Evolutionary conservation across 2,329 filamentous ascomycete genomes (phyloP).

Genomic region (Alternaria sp.): DNA sequence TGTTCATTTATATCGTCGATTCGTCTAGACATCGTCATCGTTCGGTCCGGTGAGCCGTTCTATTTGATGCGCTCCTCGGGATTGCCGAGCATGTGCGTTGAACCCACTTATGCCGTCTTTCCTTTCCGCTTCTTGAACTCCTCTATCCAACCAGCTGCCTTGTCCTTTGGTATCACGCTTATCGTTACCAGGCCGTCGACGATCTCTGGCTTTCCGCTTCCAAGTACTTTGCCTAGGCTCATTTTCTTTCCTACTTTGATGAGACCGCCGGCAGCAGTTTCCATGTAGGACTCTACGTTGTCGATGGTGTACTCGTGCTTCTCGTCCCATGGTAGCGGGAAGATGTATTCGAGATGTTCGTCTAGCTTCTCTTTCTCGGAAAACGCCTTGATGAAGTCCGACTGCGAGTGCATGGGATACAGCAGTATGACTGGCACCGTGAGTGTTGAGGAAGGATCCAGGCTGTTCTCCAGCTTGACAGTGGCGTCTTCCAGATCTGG

Average conservation of each 20-base stretch:
- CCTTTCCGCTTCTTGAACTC: slow-evolving; percentile 78
- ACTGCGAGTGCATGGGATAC: slow-evolving; percentile 82
- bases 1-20: neutral
- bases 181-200: slow-evolving; percentile 85
- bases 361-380: slow-evolving; percentile 75
- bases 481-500: slow-evolving; percentile 88
- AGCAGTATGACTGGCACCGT: slow-evolving; percentile 81
- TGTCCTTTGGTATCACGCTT: slow-evolving; percentile 77
- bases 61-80: neutral
- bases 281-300: slow-evolving; percentile 85
- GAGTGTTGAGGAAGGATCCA: slow-evolving; percentile 74
- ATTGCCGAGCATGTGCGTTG: neutral
- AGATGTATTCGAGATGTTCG: slow-evolving; percentile 82
- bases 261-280: slow-evolving; percentile 78
- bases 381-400: slow-evolving; percentile 90
- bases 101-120: slow-evolving; percentile 10
- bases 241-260: slow-evolving; percentile 91
- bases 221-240: slow-evolving; percentile 74
- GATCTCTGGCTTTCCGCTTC: slow-evolving; percentile 80
- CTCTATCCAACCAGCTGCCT: slow-evolving; percentile 76
- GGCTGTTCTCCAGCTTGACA: slow-evolving; percentile 72
- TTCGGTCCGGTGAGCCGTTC: neutral
- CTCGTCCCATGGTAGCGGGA: slow-evolving; percentile 87
- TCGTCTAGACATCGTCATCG: neutral
- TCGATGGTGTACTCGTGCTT: slow-evolving; percentile 68